Percentiles rank a stretch among this genome's conserved stretches.
These are phyloP conservation scores for Linderniella brevidens DNA, from an alignment of 257 asterid genomes.

Conservation along the genomic window DNA sequence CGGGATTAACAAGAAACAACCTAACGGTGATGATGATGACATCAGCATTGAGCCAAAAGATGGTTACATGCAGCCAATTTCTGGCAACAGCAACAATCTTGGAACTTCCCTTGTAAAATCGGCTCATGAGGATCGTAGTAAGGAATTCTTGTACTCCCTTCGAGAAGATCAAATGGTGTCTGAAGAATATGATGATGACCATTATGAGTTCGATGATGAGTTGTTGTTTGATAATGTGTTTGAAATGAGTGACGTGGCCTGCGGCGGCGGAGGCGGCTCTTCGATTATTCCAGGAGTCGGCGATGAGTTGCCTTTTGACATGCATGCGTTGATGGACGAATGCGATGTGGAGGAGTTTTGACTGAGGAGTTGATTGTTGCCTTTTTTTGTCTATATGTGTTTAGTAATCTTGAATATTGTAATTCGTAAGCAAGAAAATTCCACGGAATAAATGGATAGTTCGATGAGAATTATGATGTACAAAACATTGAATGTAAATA, in stretches of 20 bases:
- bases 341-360: not conserved
- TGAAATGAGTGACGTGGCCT: not conserved
- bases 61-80: not conserved
- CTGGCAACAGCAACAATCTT: not conserved
- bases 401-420: no score
- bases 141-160: not conserved
- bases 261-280: no score
- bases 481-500: no score
- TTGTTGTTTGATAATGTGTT: not conserved
- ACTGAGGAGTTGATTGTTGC: not conserved
- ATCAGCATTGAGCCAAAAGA: not conserved
- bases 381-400: no score
- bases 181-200: no score
- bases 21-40: constrained; percentile 1
- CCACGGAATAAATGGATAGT: no score
- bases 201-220: not conserved
- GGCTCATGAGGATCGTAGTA: not conserved
- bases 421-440: no score
- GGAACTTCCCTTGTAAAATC: not conserved
- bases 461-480: no score
- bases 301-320: not conserved
- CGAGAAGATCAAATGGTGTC: not conserved
- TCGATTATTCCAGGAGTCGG: not conserved
- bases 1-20: constrained; percentile 25
- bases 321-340: not conserved